Evolutionary conservation across 345 rosid species (phyloP).

Genomic region (Adansonia digitata): DNA sequence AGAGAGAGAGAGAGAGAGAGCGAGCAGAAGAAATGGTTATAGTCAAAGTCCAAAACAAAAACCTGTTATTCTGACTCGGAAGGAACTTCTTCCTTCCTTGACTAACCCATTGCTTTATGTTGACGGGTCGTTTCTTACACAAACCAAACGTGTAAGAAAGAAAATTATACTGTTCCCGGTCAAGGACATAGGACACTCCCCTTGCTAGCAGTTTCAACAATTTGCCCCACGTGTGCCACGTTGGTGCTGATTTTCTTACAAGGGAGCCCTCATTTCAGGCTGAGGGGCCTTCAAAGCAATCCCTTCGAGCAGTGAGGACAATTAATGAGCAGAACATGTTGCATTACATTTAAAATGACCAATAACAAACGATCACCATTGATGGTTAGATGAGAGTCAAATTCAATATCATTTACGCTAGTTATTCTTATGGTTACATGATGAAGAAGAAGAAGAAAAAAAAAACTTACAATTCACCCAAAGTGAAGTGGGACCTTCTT

Average conservation of each 20-base stretch:
- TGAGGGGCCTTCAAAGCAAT: too few relatives aligned
- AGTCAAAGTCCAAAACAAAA: background rate
- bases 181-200: background rate
- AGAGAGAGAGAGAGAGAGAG: too few relatives aligned
- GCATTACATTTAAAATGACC: too few relatives aligned
- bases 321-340: too few relatives aligned
- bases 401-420: too few relatives aligned
- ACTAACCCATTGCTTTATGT: conserved; percentile 18
- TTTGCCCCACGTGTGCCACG: too few relatives aligned
- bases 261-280: too few relatives aligned
- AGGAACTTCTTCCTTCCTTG: conserved; percentile 14
- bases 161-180: conserved; percentile 11
- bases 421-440: background rate
- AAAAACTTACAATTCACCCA: background rate
- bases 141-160: conserved; percentile 22
- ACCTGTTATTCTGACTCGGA: background rate
- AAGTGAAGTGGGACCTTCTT: background rate
- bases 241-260: too few relatives aligned
- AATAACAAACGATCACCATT: too few relatives aligned
- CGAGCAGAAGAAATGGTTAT: conserved; percentile 4
- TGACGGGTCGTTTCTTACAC: conserved; percentile 24
- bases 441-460: background rate
- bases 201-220: too few relatives aligned
- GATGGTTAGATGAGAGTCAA: too few relatives aligned
- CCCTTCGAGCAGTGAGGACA: too few relatives aligned